Percentiles rank a stretch among this genome's conserved stretches.
Evolutionary conservation across 331 rosid genomes (phyloP).

Genomic region (Rosa hybrid): DNA sequence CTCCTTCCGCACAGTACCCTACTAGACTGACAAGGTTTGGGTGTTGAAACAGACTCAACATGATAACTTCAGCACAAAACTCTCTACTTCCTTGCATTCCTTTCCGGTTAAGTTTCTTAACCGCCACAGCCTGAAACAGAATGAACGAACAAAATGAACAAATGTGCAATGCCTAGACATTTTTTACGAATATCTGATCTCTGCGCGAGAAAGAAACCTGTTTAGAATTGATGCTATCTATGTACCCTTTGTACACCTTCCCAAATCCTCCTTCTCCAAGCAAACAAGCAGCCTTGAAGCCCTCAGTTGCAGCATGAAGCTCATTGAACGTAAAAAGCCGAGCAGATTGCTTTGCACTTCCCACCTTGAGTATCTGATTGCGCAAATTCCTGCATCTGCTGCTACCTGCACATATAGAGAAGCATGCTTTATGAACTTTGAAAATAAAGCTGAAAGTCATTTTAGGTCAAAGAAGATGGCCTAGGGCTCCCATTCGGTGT

Average conservation of each 20-base stretch:
- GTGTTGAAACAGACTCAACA: conserved; percentile 64
- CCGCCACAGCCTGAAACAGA: conserved; percentile 57
- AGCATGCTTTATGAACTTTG: neutral
- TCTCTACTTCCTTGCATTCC: conserved; percentile 76
- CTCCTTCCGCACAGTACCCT: conserved; percentile 68
- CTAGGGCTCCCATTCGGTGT: too few relatives aligned
- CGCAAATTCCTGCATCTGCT: conserved; percentile 44
- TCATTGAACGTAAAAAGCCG: conserved; percentile 47
- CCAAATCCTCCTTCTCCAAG: conserved; percentile 85
- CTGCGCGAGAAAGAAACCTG: conserved; percentile 30
- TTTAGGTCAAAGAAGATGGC: too few relatives aligned
- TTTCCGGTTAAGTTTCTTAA: conserved; percentile 56
- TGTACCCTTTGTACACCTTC: conserved; percentile 63
- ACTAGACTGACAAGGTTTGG: conserved; percentile 63
- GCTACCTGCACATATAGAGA: conserved; percentile 42
- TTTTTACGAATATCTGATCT: neutral
- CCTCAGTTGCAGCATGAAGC: conserved; percentile 47
- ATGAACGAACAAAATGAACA: neutral
- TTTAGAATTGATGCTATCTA: conserved; percentile 27
- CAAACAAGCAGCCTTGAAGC: conserved; percentile 41
- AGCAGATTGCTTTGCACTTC: conserved; percentile 35
- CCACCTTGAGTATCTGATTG: conserved; percentile 39
- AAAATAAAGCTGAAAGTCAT: neutral
- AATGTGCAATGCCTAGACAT: neutral
- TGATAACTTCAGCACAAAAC: conserved; percentile 67